A percentile compares a stretch with the other conserved stretches of the same genome.
phyloP scores from a whole-genome alignment of 2,329 filamentous ascomycete species.

The Penicillium expansum region DNA sequence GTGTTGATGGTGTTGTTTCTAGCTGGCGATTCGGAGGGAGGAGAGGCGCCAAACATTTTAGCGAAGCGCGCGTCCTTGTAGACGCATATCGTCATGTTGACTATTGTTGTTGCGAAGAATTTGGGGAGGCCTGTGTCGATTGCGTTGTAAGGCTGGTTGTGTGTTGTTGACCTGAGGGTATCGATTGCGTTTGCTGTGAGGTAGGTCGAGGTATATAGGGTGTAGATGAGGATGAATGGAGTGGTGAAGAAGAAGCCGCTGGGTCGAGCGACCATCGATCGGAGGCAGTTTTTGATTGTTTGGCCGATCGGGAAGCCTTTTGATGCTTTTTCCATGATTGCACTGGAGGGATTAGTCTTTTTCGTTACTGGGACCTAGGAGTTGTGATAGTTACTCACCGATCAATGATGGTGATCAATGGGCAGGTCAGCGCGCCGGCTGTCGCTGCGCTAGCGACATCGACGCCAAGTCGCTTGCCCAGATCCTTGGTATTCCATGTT shows the following conservation, averaged over 20 bases:
- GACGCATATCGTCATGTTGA: constrained; percentile 81
- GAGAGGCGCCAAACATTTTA: constrained; percentile 68
- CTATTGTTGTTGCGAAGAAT: constrained; percentile 74
- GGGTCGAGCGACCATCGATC: constrained; percentile 41
- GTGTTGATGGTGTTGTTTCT: constrained; percentile 8
- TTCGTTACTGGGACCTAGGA: not conserved
- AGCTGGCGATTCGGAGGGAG: constrained; percentile 41
- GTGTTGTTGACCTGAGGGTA: constrained; percentile 67
- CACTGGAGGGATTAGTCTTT: constrained; percentile 28
- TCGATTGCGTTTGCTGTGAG: constrained; percentile 84
- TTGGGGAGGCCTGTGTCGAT: constrained; percentile 75
- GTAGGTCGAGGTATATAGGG: constrained; percentile 84
- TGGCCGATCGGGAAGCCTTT: constrained; percentile 43
- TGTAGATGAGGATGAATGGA: constrained; percentile 50
- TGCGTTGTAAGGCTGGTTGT: constrained; percentile 53
- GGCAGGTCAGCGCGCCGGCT: constrained; percentile 74
- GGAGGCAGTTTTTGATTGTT: constrained; percentile 42
- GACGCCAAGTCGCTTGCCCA: constrained; percentile 63
- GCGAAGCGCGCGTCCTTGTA: constrained; percentile 89
- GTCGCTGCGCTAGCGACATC: constrained; percentile 68
- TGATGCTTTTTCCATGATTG: constrained; percentile 51
- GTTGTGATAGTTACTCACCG: constrained; percentile 52
- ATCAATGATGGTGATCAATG: constrained; percentile 84
- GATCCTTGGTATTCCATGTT: constrained; percentile 72
- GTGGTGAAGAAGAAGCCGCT: constrained; percentile 47